phyloP scores from a whole-genome alignment of 2,329 filamentous ascomycete species.

The Claviceps spartinae region DNA sequence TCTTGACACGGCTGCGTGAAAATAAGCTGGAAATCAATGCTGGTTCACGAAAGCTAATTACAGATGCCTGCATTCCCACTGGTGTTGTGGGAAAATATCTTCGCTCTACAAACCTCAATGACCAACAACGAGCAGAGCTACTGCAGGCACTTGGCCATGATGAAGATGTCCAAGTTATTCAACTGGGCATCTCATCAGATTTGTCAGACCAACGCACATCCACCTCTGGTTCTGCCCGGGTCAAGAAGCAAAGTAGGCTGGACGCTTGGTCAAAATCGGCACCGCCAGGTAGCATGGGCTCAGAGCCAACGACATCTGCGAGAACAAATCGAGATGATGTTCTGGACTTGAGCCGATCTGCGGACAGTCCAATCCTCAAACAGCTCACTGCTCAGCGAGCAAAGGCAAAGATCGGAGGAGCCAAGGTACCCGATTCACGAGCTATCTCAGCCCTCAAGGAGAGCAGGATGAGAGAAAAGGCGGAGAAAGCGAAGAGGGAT shows the following conservation, averaged over 20 bases:
- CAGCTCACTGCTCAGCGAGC: constrained; percentile 27
- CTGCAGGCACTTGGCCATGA: constrained; percentile 47
- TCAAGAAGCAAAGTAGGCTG: constrained; percentile 45
- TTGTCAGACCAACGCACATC: constrained; percentile 9
- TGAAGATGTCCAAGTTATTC: constrained; percentile 37
- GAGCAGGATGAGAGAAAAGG: constrained; percentile 60
- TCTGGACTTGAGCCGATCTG: constrained; percentile 30
- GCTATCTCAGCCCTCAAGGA: constrained; percentile 43
- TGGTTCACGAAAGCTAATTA: constrained; percentile 45
- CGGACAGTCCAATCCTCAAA: constrained; percentile 34
- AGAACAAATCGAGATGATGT: constrained; percentile 34
- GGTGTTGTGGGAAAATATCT: constrained; percentile 38
- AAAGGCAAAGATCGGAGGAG: constrained; percentile 15
- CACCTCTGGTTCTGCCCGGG: constrained; percentile 18
- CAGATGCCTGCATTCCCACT: constrained; percentile 49
- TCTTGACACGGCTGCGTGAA: constrained; percentile 68
- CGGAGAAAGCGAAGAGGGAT: constrained; percentile 60
- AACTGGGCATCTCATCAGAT: constrained; percentile 21
- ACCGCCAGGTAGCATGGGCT: constrained; percentile 12
- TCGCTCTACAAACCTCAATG: constrained; percentile 65
- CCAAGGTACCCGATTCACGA: constrained; percentile 22
- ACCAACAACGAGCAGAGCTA: constrained; percentile 75
- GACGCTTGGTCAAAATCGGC: constrained; percentile 48
- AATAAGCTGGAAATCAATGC: constrained; percentile 58
- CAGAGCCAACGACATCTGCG: constrained; percentile 11